Evolutionary conservation across 345 rosid species (phyloP).

Genomic region (Acer negundo): DNA sequence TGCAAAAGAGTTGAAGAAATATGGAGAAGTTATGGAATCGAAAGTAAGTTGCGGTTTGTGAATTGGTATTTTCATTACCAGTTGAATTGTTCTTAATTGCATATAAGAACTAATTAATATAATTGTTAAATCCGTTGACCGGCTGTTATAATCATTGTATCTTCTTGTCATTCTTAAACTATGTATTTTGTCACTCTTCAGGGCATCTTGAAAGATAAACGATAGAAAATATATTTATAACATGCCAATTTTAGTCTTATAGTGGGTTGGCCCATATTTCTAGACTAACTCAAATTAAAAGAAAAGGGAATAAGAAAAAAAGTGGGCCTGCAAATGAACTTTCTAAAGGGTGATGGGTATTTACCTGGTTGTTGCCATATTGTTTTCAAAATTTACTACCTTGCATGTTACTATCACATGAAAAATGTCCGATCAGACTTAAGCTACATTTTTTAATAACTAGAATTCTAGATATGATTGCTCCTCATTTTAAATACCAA

Average conservation of each 20-base stretch:
- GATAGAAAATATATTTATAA: not conserved
- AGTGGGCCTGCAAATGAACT: not conserved
- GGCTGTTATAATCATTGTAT: not conserved
- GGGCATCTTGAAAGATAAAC: not conserved
- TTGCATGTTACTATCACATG: not conserved
- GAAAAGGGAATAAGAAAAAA: not conserved
- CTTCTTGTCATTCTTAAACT: not conserved
- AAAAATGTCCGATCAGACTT: not conserved
- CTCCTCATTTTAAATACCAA: not conserved
- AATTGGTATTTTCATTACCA: not conserved
- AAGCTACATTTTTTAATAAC: not conserved
- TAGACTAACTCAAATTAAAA: not conserved
- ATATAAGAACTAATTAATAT: not conserved
- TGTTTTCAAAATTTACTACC: not conserved
- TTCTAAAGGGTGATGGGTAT: not conserved
- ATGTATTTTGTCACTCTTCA: not conserved
- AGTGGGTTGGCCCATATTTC: not conserved
- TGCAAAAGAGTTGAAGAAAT: conserved; percentile 51
- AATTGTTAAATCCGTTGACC: not conserved
- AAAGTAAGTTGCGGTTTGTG: conserved; percentile 38
- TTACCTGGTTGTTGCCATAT: not conserved
- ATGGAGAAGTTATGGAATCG: conserved; percentile 56
- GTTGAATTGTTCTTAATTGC: conserved; percentile 1
- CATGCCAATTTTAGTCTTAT: not conserved
- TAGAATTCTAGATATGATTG: not conserved